Conservation (phyloP, 2,329 filamentous ascomycete species). For the Paecilomyces dactylethromorphus region DNA sequence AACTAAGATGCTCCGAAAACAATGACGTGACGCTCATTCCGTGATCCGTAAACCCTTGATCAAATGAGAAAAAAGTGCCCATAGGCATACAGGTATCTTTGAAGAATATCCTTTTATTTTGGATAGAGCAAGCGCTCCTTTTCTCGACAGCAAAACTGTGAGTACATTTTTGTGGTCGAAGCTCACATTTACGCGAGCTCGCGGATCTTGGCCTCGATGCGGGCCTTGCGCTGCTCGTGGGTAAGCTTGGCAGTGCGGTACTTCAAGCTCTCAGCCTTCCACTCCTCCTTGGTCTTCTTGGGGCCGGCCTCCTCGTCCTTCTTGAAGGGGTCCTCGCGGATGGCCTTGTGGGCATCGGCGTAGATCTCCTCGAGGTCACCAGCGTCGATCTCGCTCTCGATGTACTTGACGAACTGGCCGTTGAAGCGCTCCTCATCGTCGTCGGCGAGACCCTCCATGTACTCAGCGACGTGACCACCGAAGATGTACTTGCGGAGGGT, state of each 20-base stretch:
- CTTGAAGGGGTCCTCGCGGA: slow-evolving; percentile 97
- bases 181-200: slow-evolving; percentile 50
- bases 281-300: slow-evolving; percentile 97
- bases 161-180: slow-evolving; percentile 3
- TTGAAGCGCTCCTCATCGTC: slow-evolving; percentile 99
- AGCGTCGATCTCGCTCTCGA: slow-evolving; percentile 93
- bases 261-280: slow-evolving; percentile 94
- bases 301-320: slow-evolving; percentile 66
- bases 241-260: slow-evolving; percentile 70
- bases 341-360: slow-evolving; percentile 87
- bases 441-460: slow-evolving; percentile 99
- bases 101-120: not conserved
- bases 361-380: slow-evolving; percentile 97
- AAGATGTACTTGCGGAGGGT: slow-evolving; percentile 99
- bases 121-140: not conserved
- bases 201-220: slow-evolving; percentile 87
- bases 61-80: not conserved
- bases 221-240: slow-evolving; percentile 74
- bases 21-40: slow-evolving; percentile 1
- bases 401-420: slow-evolving; percentile 96
- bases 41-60: slow-evolving; percentile 6
- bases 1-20: slow-evolving; percentile 1
- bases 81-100: not conserved
- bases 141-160: not conserved
- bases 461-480: slow-evolving; percentile 96